Conservation (phyloP, 108 stramenopile genomes). For the Pseudonitzschia multiseries region DNA sequence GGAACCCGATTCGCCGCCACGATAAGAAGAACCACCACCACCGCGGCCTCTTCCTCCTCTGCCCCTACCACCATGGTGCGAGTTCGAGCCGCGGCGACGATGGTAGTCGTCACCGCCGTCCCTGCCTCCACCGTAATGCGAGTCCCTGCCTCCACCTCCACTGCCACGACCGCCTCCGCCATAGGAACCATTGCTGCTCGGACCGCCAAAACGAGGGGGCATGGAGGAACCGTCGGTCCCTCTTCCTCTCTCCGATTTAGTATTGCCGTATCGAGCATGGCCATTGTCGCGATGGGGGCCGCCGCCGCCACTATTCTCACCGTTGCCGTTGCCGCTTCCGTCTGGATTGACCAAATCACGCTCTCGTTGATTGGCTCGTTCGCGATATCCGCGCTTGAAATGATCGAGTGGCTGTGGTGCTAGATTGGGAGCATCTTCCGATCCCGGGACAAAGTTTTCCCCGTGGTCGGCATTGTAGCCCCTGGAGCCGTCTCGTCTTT, state of each 20-base stretch:
- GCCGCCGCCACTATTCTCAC: not conserved
- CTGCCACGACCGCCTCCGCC: not conserved
- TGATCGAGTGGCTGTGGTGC: conserved; percentile 79
- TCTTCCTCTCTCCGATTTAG: conserved; percentile 5
- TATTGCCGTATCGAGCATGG: not conserved
- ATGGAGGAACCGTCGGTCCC: not conserved
- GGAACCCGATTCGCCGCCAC: not conserved
- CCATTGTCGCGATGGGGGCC: conserved; percentile 1
- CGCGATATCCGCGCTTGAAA: conserved; percentile 80
- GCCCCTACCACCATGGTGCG: conserved; percentile 5
- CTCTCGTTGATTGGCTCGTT: conserved; percentile 61
- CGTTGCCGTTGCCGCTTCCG: not conserved
- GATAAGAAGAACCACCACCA: not conserved
- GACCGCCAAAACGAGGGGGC: conserved; percentile 1
- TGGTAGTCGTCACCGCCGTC: not conserved
- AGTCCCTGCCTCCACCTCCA: conserved; percentile 1
- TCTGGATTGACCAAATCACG: conserved; percentile 37
- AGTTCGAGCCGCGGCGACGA: conserved; percentile 8
- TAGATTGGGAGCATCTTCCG: conserved; percentile 31
- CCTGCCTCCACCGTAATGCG: conserved; percentile 4
- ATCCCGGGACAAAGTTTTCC: conserved; percentile 48
- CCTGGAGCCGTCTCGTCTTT: not conserved
- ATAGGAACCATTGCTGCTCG: not conserved
- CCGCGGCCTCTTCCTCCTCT: conserved; percentile 6
- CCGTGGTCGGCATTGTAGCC: conserved; percentile 51